A percentile compares a stretch with the other conserved stretches of the same genome.
These are phyloP conservation scores for Coemansia sp. DNA, from an alignment of 192 early-diverging fungal species.

Conservation along the genomic window DNA sequence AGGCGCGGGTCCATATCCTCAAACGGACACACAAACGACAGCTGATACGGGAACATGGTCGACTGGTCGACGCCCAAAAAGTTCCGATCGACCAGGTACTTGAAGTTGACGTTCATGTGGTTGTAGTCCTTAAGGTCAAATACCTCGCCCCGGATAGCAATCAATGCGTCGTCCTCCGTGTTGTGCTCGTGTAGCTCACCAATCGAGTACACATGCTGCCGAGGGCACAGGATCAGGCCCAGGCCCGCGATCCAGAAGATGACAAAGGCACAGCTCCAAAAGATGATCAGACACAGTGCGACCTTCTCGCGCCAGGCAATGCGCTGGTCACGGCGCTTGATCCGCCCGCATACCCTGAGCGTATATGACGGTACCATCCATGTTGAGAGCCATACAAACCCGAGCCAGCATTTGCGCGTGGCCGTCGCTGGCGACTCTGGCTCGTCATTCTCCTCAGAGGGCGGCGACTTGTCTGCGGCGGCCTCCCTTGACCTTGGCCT, in stretches of 20 bases:
- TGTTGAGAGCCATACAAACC: constrained; percentile 40
- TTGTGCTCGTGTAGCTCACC: constrained; percentile 57
- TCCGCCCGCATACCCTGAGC: constrained; percentile 65
- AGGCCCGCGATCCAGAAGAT: constrained; percentile 81
- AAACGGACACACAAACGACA: constrained; percentile 55
- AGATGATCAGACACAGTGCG: constrained; percentile 81
- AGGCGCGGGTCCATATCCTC: constrained; percentile 49
- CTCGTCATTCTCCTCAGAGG: constrained; percentile 48
- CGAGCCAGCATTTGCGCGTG: constrained; percentile 46
- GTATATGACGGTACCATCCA: constrained; percentile 66
- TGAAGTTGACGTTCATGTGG: constrained; percentile 48
- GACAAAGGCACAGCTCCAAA: constrained; percentile 68
- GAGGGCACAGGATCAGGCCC: constrained; percentile 70
- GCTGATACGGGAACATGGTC: constrained; percentile 63
- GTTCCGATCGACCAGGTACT: constrained; percentile 43
- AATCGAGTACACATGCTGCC: constrained; percentile 64
- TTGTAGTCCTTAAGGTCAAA: constrained; percentile 68
- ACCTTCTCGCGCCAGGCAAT: constrained; percentile 98
- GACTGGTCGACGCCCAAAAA: constrained; percentile 66
- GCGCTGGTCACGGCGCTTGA: constrained; percentile 72
- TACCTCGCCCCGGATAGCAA: constrained; percentile 73
- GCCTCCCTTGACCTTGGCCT: constrained; percentile 18
- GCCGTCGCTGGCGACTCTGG: constrained; percentile 51
- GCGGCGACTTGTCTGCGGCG: constrained; percentile 8
- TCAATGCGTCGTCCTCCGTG: constrained; percentile 53